Evolutionary conservation across 257 asterid genomes (phyloP).

Genomic region (Nemophila menziesii): DNA sequence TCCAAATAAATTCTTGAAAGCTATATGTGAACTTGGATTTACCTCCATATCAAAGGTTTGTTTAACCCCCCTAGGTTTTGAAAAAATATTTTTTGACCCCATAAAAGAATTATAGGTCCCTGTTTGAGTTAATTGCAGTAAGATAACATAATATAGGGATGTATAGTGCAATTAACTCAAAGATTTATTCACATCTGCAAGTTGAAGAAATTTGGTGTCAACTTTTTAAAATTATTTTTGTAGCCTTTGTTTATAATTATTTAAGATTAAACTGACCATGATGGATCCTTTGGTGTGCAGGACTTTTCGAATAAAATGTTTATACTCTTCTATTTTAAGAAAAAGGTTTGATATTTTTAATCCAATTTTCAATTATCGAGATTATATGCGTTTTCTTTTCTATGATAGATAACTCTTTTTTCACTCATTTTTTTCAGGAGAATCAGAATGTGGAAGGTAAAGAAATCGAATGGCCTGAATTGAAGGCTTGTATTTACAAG

Average conservation of each 20-base stretch:
- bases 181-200: background rate
- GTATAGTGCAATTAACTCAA: no score
- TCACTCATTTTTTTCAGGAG: constrained; percentile 23
- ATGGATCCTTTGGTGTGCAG: constrained; percentile 40
- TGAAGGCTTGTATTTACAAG: constrained; percentile 80
- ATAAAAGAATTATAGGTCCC: no score
- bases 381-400: background rate
- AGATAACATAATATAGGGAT: no score
- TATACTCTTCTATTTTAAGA: constrained; percentile 54
- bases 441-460: constrained; percentile 24
- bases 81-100: no score
- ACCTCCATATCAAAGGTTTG: constrained; percentile 52
- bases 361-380: background rate
- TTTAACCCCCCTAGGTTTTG: no score
- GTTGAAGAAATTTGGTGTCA: no score
- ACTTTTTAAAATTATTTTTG: no score
- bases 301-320: constrained; percentile 95
- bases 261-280: no score
- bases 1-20: constrained; percentile 45
- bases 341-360: constrained; percentile 42
- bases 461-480: constrained; percentile 57
- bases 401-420: background rate
- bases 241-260: no score
- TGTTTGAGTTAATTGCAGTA: no score
- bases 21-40: constrained; percentile 71